A percentile compares a stretch with the other conserved stretches of the same genome.
Evolutionary conservation across 208 protist species (phyloP).

Genomic region (Herpetomonas muscarum): DNA sequence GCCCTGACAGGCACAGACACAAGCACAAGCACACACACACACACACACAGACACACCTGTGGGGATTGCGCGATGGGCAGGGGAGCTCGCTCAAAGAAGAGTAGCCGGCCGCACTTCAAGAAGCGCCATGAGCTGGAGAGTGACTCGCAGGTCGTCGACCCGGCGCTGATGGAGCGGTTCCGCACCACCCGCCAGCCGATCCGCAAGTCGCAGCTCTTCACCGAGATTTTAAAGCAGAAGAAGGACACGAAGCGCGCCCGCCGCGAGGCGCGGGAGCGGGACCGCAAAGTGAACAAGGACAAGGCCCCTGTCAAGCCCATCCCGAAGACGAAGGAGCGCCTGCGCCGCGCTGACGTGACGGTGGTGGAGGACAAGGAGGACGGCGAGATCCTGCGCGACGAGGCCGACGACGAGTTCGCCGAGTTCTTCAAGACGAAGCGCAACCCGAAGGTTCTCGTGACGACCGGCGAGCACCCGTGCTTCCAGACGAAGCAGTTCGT

Average conservation of each 20-base stretch:
- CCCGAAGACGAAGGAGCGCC: slow-evolving; percentile 87
- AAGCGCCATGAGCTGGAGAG: slow-evolving; percentile 33
- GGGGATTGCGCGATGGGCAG: slow-evolving; percentile 46
- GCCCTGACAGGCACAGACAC: slow-evolving; percentile 1
- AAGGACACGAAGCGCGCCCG: slow-evolving; percentile 87
- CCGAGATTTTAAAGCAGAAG: slow-evolving; percentile 79
- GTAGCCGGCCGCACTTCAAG: slow-evolving; percentile 29
- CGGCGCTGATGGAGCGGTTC: slow-evolving; percentile 69
- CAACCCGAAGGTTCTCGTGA: slow-evolving; percentile 85
- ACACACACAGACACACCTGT: slow-evolving; percentile 6
- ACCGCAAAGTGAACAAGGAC: slow-evolving; percentile 68
- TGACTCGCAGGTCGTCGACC: slow-evolving; percentile 61
- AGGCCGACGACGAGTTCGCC: slow-evolving; percentile 89
- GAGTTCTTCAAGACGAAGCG: slow-evolving; percentile 56
- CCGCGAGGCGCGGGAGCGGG: slow-evolving; percentile 70
- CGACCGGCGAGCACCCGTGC: slow-evolving; percentile 84
- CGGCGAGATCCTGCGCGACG: slow-evolving; percentile 75
- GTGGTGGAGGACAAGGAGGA: slow-evolving; percentile 74
- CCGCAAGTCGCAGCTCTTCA: slow-evolving; percentile 84
- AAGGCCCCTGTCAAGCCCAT: slow-evolving; percentile 71
- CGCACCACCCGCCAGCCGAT: slow-evolving; percentile 81
- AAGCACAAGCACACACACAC: slow-evolving; percentile 1
- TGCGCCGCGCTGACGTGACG: slow-evolving; percentile 69
- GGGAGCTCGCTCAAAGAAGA: slow-evolving; percentile 75
- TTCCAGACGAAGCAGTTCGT: slow-evolving; percentile 81